Percentiles rank a stretch among this genome's conserved stretches.
Conservation (phyloP, 768 basidiomycete species). For the Tricholoma sp. region DNA sequence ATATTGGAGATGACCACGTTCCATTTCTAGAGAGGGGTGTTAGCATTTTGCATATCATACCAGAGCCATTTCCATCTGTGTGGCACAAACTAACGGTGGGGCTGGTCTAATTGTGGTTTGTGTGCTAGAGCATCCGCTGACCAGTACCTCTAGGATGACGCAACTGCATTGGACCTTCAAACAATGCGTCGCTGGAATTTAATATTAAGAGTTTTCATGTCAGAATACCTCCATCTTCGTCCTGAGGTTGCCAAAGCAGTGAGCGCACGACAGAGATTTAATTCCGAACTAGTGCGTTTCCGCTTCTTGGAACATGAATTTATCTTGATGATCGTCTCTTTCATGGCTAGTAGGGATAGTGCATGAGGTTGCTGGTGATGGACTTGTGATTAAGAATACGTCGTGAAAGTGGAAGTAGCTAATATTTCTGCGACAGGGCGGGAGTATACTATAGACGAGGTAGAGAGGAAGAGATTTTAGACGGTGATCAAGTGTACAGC, state of each 20-base stretch:
- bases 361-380: background rate
- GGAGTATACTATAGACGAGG: background rate
- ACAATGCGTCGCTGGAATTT: constrained; percentile 90
- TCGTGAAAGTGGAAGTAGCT: background rate
- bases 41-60: constrained; percentile 83
- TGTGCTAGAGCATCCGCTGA: background rate
- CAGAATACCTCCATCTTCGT: constrained; percentile 79
- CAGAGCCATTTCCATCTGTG: constrained; percentile 82
- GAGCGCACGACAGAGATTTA: constrained; percentile 28
- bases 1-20: constrained; percentile 89
- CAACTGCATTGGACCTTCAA: constrained; percentile 73
- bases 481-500: constrained; percentile 13
- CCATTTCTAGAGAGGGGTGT: constrained; percentile 86
- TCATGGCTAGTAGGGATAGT: constrained; percentile 17
- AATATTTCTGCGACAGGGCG: background rate
- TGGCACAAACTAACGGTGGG: constrained; percentile 78
- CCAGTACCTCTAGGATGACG: constrained; percentile 67
- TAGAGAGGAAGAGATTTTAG: background rate
- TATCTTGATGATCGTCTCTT: constrained; percentile 1
- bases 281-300: constrained; percentile 44
- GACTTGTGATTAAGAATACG: background rate
- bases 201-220: constrained; percentile 79
- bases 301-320: background rate
- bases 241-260: constrained; percentile 38
- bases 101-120: constrained; percentile 18